Evolutionary conservation across 768 basidiomycete genomes (phyloP), one percentile per base, ranked within the genome.

Genomic region (Nidularia sp.): DNA sequence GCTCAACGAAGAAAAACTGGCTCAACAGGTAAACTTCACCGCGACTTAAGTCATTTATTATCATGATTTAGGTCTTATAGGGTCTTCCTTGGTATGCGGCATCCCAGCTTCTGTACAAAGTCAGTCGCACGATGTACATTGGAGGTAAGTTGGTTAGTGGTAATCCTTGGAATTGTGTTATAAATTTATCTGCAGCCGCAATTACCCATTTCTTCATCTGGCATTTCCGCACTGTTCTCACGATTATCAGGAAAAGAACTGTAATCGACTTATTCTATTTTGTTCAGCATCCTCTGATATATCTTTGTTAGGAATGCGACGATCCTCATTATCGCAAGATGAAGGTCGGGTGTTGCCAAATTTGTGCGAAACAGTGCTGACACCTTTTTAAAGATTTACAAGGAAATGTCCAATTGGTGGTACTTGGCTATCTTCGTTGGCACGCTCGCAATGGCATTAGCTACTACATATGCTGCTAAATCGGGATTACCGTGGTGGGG

Each of bases 171-270:
- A 45, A 13, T 25, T 3, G 9, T 45, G 3, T 3, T 13, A 45
- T 45, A 45, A 13, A 13, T 25, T 25, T 29, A n/a, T 45, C 9
- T 13, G 3, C 33, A 68, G 74, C 77, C 15, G 75, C 77, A 0
- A 56, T 79, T 42, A 74, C 69, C 2, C 77, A 79, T 54, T 69
- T 79, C 45, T 61, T 79, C 12, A 57, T 80, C 1, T 80, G 79
- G 79, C 76, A 80, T 54, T 66, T 60, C 22, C 62, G 70, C 25
- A 73, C 73, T 5, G 59, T 80, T 5, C 63, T 54, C 9, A 56
- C 55, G n/a, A 68, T 74, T 48, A 58, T 77, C 49, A 64, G 67
- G 57, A 62, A 59, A 34, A 62, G 59, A 35, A 54, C 51, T 8
- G 67, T 64, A 33, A 45, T 53, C 45, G 66, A 49, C 50, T 53